These are phyloP conservation scores for Puccinia hordei DNA, from an alignment of 1,284 basidiomycete species.

Conservation along the genomic window DNA sequence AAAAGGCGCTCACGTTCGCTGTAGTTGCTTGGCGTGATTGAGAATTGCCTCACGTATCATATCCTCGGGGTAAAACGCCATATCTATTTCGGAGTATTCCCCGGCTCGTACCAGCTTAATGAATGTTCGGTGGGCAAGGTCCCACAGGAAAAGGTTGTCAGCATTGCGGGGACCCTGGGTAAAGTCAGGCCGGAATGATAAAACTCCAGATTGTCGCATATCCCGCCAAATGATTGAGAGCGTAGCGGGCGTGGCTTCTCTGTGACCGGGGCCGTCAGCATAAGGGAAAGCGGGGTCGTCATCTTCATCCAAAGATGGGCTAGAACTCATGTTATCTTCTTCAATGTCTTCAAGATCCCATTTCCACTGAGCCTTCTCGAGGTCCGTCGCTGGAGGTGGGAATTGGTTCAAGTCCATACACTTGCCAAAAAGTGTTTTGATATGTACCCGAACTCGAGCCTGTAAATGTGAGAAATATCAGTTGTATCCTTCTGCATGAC, in stretches of 20 bases:
- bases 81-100: slow-evolving; percentile 30
- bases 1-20: too few relatives aligned
- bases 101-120: slow-evolving; percentile 20
- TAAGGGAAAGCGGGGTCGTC: slow-evolving; percentile 19
- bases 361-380: slow-evolving; percentile 26
- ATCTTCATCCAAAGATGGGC: neutral
- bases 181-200: slow-evolving; percentile 38
- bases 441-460: slow-evolving; percentile 17
- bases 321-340: too few relatives aligned
- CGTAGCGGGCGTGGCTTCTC: neutral
- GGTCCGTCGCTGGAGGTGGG: slow-evolving; percentile 22
- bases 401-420: slow-evolving; percentile 11
- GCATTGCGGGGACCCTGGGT: neutral
- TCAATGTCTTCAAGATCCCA: neutral
- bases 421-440: slow-evolving; percentile 18
- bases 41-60: neutral
- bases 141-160: slow-evolving; percentile 27
- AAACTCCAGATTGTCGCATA: slow-evolving; percentile 5
- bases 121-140: neutral
- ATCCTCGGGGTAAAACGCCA: neutral
- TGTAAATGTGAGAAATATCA: neutral
- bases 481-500: neutral
- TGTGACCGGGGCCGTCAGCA: slow-evolving; percentile 18
- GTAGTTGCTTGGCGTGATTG: slow-evolving; percentile 32
- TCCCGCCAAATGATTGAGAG: slow-evolving; percentile 30